Evolutionary conservation across 2,329 filamentous ascomycete species (phyloP), one percentile per base, ranked within the genome.

Genomic region (Blastomyces parvus): DNA sequence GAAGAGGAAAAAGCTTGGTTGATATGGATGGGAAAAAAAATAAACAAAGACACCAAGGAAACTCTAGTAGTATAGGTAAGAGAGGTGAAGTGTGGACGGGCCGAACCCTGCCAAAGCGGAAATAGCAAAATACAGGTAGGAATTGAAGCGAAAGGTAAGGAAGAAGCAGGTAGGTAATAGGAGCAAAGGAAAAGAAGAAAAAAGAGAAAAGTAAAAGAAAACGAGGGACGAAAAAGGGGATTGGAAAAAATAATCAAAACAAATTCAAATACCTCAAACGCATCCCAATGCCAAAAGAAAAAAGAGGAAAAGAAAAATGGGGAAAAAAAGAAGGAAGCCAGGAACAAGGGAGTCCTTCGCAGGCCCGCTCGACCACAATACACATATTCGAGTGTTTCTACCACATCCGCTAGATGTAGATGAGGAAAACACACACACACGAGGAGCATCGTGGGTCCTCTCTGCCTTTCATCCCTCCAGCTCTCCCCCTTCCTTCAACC

Each of bases 201-300:
- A 17, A 36, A 3, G 50, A 36, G 27, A 19, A n/a, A 14, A 19
- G 1, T 17, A 33, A 11, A n/a, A 62, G n/a, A 56, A 5, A 14
- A n/a, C n/a, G n/a, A n/a, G n/a, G 33, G 25, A n/a, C 13, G 55
- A 42, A 64, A 59, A 50, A 55, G 30, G 53, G 25, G 61, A 42
- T 62, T 1, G 30, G n/a, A n/a, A n/a, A 44, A 65, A 60, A 64
- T 62, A 63, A 57, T 63, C 55, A 66, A 56, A 61, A 30, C 40
- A 65, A 13, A 55, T n/a, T 64, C 53, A 59, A 64, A 66, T 64
- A 52, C 65, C 62, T 67, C 68, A 63, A 67, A 68, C 66, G 67
- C 66, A 66, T 64, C 67, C 62, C 67, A 66, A 65, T 69, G 68
- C 66, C 67, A 64, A 62, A 48, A 61, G 66, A 66, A 63, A 64